These are phyloP conservation scores for Nissolia schottii DNA, from an alignment of 306 rosid species.

Conservation along the genomic window DNA sequence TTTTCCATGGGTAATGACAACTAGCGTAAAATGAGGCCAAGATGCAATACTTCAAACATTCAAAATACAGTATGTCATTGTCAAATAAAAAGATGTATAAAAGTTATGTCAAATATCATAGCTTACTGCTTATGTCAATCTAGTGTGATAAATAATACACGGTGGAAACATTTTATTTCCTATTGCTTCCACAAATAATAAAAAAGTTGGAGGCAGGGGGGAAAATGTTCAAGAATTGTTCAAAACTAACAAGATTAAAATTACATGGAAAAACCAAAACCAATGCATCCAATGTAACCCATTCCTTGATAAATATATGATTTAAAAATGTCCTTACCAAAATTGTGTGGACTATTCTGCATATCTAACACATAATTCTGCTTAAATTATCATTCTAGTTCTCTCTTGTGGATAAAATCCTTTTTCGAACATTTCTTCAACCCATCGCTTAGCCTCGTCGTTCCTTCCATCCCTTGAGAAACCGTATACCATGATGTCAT, in stretches of 20 bases:
- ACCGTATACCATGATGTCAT: conserved; percentile 51
- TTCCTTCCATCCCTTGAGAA: conserved; percentile 52
- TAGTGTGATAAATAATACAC: conserved; percentile 29
- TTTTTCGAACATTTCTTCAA: conserved; percentile 40
- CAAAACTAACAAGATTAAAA: neutral
- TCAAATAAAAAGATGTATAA: conserved; percentile 13
- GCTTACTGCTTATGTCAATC: conserved; percentile 20
- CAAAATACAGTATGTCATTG: conserved; percentile 18
- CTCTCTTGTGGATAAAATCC: conserved; percentile 42
- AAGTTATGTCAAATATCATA: conserved; percentile 24
- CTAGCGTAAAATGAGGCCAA: conserved; percentile 2
- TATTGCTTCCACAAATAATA: conserved; percentile 23
- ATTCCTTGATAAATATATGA: neutral
- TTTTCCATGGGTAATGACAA: neutral
- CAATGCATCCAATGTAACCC: conserved; percentile 17
- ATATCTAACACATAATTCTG: conserved; percentile 12
- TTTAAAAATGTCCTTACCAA: conserved; percentile 23
- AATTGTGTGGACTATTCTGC: conserved; percentile 30
- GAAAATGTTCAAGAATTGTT: conserved; percentile 15
- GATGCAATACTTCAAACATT: neutral
- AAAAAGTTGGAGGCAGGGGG: neutral
- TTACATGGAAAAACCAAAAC: conserved; percentile 4
- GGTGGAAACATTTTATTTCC: conserved; percentile 30
- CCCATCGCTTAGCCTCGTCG: conserved; percentile 48
- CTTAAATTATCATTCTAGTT: conserved; percentile 16